These are phyloP conservation scores for Parachlorella kessleri DNA, from an alignment of 139 green algal genomes.

Conservation along the genomic window DNA sequence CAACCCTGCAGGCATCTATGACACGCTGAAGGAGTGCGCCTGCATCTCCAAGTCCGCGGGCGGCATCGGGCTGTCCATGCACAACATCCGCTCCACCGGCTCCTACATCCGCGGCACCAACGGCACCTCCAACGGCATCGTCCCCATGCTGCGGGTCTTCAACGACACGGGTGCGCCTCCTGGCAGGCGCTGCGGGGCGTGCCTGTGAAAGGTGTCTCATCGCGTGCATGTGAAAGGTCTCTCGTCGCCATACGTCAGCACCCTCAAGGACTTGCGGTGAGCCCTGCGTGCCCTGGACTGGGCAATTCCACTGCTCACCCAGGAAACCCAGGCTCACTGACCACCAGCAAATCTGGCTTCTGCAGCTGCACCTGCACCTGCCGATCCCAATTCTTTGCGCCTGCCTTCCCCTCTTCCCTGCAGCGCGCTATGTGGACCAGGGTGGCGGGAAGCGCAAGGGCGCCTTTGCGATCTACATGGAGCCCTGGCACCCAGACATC, in stretches of 20 bases:
- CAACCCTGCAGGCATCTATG: conserved; percentile 95
- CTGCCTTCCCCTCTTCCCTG: no score
- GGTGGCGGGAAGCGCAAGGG: conserved; percentile 98
- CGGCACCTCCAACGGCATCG: conserved; percentile 97
- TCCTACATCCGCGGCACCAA: conserved; percentile 99
- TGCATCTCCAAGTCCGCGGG: conserved; percentile 95
- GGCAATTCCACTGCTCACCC: no score
- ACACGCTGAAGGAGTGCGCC: conserved; percentile 99
- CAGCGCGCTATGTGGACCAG: conserved; percentile 86
- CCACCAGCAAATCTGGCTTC: no score
- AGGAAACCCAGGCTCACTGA: no score
- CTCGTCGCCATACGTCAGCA: no score
- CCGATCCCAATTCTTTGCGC: not conserved
- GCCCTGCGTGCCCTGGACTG: no score
- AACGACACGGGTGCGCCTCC: conserved; percentile 88
- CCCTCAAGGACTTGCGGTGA: no score
- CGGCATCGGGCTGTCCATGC: conserved; percentile 96
- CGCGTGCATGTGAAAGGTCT: no score
- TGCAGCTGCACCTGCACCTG: not conserved
- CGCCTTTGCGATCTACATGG: conserved; percentile 97
- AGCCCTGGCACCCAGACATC: conserved; percentile 98
- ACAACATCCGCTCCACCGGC: conserved; percentile 92
- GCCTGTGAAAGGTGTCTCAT: no score
- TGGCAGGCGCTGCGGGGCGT: no score
- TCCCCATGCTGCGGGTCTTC: conserved; percentile 99